Percentiles rank a stretch among this genome's conserved stretches.
Conservation (phyloP, 2,329 filamentous ascomycete species). For the Colletotrichum orchidophilum region DNA sequence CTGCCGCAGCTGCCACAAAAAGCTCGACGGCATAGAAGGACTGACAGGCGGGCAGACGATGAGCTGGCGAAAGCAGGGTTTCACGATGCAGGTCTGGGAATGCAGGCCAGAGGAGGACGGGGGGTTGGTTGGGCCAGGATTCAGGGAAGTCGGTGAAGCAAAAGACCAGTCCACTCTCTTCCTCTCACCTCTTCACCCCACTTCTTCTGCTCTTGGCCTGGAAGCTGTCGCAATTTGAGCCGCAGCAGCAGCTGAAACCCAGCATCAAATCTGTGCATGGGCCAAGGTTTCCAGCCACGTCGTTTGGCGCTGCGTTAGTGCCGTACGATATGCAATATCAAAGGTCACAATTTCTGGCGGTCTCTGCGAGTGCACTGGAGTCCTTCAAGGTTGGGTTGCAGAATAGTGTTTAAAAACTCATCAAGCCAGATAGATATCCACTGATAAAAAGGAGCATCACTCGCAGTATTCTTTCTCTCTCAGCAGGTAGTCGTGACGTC, state of each 20-base stretch:
- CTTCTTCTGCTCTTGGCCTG: neutral
- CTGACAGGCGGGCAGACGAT: neutral
- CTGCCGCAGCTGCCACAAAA: neutral
- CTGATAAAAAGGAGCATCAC: neutral
- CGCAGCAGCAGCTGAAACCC: neutral
- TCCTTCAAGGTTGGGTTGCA: neutral
- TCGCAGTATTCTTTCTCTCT: neutral
- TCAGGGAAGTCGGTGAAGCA: slow-evolving; percentile 1
- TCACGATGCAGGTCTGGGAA: neutral
- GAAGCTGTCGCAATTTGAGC: neutral
- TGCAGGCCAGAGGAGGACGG: neutral
- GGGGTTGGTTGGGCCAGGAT: neutral
- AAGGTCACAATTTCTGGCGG: neutral
- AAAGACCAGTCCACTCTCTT: neutral
- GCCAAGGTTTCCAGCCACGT: neutral
- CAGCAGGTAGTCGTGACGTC: neutral
- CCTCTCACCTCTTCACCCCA: neutral
- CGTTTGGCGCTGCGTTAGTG: neutral
- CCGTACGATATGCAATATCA: neutral
- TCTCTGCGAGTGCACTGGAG: neutral
- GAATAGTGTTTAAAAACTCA: neutral
- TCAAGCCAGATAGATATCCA: neutral
- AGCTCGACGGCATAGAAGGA: neutral
- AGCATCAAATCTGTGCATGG: neutral
- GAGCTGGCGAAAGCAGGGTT: slow-evolving; percentile 3